A percentile compares a stretch with the other conserved stretches of the same genome.
Conservation (phyloP, 805 yeast genomes). For the Cyberlindnera galapagoensis region DNA sequence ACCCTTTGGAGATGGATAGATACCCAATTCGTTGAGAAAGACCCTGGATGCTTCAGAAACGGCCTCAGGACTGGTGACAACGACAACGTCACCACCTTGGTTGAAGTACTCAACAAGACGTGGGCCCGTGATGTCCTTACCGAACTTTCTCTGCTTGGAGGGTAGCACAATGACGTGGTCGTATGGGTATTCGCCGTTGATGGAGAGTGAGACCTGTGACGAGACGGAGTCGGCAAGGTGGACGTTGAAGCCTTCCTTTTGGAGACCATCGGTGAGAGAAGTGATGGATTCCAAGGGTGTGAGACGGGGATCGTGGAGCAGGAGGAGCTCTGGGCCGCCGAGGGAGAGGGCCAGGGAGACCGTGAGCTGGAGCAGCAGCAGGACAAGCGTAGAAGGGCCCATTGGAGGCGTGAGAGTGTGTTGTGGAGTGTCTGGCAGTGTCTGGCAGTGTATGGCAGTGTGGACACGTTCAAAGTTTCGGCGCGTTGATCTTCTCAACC, state of each 20-base stretch:
- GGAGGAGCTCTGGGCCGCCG: conserved; percentile 11
- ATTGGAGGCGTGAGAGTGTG: no score
- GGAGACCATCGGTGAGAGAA: conserved; percentile 4
- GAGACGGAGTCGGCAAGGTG: conserved; percentile 21
- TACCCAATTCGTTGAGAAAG: conserved; percentile 74
- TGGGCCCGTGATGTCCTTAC: conserved; percentile 35
- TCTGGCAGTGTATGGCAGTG: no score
- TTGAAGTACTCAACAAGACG: conserved; percentile 51
- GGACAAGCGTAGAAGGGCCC: background rate
- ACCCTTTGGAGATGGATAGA: conserved; percentile 74
- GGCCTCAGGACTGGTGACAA: conserved; percentile 46
- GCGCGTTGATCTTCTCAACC: no score
- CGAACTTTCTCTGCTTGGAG: conserved; percentile 39
- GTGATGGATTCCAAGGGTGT: conserved; percentile 10
- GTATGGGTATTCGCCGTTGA: conserved; percentile 38
- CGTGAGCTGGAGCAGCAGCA: conserved; percentile 4
- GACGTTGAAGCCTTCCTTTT: conserved; percentile 29
- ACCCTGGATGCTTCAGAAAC: conserved; percentile 56
- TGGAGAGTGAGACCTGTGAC: conserved; percentile 26
- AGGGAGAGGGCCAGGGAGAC: conserved; percentile 11
- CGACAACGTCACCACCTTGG: conserved; percentile 70
- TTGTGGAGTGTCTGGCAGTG: no score
- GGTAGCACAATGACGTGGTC: conserved; percentile 60
- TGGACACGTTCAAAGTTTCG: no score
- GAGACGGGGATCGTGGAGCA: conserved; percentile 22